A percentile compares a stretch with the other conserved stretches of the same genome.
These are phyloP conservation scores for Rhizopogon roseolus DNA, from an alignment of 768 basidiomycete species.

Conservation along the genomic window DNA sequence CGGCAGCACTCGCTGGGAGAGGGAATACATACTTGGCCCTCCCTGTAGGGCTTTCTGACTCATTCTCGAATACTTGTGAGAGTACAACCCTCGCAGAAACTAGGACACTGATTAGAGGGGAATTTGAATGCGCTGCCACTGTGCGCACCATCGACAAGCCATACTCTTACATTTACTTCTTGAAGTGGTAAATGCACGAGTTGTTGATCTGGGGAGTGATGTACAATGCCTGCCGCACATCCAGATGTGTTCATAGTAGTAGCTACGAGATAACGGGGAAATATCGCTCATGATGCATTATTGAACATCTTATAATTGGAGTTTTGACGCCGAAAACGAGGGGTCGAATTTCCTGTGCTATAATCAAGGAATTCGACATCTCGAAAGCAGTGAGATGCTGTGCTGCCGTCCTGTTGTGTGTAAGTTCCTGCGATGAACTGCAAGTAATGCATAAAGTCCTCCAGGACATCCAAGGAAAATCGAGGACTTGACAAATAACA, in stretches of 20 bases:
- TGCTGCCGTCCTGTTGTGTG: background rate
- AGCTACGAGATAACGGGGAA: constrained; percentile 1
- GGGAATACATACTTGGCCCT: constrained; percentile 56
- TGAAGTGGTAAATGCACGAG: constrained; percentile 36
- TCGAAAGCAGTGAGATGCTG: background rate
- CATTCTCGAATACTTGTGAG: constrained; percentile 33
- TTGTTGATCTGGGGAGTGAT: constrained; percentile 20
- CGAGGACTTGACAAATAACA: background rate
- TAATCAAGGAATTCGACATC: background rate
- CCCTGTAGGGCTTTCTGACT: constrained; percentile 30
- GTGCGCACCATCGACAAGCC: constrained; percentile 39
- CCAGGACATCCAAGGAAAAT: background rate
- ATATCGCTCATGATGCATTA: background rate
- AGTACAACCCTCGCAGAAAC: constrained; percentile 42
- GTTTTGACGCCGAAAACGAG: background rate
- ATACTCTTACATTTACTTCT: constrained; percentile 33
- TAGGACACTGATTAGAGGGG: constrained; percentile 10
- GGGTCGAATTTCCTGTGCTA: background rate
- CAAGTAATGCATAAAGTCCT: background rate
- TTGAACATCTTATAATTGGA: background rate
- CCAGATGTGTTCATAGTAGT: background rate
- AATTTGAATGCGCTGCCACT: background rate
- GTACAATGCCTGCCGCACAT: constrained; percentile 23
- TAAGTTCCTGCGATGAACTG: background rate
- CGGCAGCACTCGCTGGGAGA: constrained; percentile 48